Evolutionary conservation across 1,139 yeast genomes (phyloP).

Genomic region (Geotrichum aggregatum): DNA sequence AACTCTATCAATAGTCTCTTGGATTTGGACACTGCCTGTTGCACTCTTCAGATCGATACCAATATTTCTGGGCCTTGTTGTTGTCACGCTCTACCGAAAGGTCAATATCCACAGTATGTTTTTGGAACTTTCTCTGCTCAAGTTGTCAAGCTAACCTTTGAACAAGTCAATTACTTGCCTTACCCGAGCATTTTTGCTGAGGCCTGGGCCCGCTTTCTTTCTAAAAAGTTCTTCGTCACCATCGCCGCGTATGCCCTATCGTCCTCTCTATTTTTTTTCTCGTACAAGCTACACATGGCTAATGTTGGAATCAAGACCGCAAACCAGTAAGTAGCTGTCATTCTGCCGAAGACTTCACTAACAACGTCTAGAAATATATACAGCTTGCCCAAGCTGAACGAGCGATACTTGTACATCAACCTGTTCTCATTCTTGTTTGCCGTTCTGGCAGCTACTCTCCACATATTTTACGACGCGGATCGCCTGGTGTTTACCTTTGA

Average conservation of each 20-base stretch:
- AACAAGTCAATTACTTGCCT: conserved; percentile 15
- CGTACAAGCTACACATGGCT: conserved; percentile 37
- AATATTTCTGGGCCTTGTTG: conserved; percentile 27
- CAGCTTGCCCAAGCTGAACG: conserved; percentile 57
- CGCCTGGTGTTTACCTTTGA: conserved; percentile 41
- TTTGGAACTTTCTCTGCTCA: not conserved
- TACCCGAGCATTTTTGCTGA: conserved; percentile 27
- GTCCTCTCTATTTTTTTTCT: conserved; percentile 39
- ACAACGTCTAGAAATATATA: conserved; percentile 35
- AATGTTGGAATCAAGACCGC: conserved; percentile 25
- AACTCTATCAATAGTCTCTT: conserved; percentile 24
- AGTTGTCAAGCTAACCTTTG: too few relatives aligned
- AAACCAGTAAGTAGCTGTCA: not conserved
- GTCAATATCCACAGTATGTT: conserved; percentile 2
- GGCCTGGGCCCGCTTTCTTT: conserved; percentile 46
- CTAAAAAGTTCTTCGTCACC: conserved; percentile 42
- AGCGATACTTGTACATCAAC: conserved; percentile 55
- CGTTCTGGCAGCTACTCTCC: conserved; percentile 50
- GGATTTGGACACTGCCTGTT: conserved; percentile 25
- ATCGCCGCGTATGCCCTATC: conserved; percentile 43
- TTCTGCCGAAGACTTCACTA: not conserved
- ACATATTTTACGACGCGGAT: conserved; percentile 57
- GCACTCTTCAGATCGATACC: conserved; percentile 31
- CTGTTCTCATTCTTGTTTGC: conserved; percentile 44
- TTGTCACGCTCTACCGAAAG: conserved; percentile 34